These are phyloP conservation scores for Alternaria metachromatica DNA, from an alignment of 2,329 filamentous ascomycete species.

Conservation along the genomic window DNA sequence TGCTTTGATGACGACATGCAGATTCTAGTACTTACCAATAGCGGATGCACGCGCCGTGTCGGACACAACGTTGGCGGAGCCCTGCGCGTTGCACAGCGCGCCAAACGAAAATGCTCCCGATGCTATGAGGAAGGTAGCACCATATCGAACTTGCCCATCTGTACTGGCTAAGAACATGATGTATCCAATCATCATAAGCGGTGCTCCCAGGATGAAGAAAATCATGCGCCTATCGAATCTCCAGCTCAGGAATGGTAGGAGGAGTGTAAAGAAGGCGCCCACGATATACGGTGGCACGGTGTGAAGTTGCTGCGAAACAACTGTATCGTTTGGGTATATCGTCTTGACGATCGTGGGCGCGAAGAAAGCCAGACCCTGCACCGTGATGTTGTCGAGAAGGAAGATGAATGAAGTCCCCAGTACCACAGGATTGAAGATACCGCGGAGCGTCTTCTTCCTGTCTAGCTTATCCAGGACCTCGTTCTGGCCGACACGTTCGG, in stretches of 20 bases:
- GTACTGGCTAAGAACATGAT: constrained; percentile 69
- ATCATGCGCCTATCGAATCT: constrained; percentile 65
- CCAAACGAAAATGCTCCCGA: constrained; percentile 69
- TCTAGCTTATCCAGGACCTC: constrained; percentile 70
- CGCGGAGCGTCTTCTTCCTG: constrained; percentile 63
- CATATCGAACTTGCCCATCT: constrained; percentile 64
- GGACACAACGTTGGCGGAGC: constrained; percentile 72
- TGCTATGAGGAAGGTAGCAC: constrained; percentile 73
- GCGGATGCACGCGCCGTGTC: constrained; percentile 72
- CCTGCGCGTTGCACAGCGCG: constrained; percentile 70
- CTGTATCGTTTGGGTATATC: constrained; percentile 66
- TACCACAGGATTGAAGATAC: constrained; percentile 70
- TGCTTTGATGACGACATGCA: not conserved
- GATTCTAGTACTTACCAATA: constrained; percentile 56
- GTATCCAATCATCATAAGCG: constrained; percentile 72
- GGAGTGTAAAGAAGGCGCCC: constrained; percentile 70
- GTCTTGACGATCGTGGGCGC: constrained; percentile 72
- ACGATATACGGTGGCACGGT: constrained; percentile 75
- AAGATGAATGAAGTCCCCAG: constrained; percentile 65
- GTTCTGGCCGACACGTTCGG: constrained; percentile 68
- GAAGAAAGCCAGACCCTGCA: constrained; percentile 75
- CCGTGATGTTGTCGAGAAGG: constrained; percentile 72
- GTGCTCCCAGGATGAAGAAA: constrained; percentile 66
- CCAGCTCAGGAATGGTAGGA: constrained; percentile 68
- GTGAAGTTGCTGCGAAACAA: constrained; percentile 70